A percentile compares a stretch with the other conserved stretches of the same genome.
Evolutionary conservation across 805 yeast genomes (phyloP).

Genomic region (Nakazawaea laoshanensis): DNA sequence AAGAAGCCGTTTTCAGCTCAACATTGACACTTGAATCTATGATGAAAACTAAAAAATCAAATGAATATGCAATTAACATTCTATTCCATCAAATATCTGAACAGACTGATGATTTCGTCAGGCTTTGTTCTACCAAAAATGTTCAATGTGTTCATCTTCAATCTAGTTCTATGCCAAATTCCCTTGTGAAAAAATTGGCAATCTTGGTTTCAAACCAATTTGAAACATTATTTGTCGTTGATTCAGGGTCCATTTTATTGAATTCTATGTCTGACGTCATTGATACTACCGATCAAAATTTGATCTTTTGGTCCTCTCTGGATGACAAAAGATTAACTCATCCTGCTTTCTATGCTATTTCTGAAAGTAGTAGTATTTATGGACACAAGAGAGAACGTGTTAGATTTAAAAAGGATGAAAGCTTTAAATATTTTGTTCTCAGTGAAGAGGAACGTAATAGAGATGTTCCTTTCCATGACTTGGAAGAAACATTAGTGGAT

Average conservation of each 20-base stretch:
- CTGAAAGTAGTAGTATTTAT: conserved; percentile 4
- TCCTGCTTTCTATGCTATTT: conserved; percentile 6
- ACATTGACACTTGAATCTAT: conserved; percentile 7
- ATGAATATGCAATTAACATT: background rate
- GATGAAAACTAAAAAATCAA: background rate
- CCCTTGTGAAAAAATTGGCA: conserved; percentile 3
- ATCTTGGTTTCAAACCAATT: conserved; percentile 3
- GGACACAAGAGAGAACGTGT: conserved; percentile 6
- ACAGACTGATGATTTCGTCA: conserved; percentile 5
- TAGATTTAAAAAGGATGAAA: conserved; percentile 9
- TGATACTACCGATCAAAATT: conserved; percentile 1
- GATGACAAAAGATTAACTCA: conserved; percentile 7
- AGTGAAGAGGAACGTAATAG: background rate
- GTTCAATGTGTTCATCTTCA: conserved; percentile 5
- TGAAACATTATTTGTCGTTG: conserved; percentile 3
- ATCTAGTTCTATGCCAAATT: too few species aligned
- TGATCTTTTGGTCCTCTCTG: conserved; percentile 6
- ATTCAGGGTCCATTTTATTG: conserved; percentile 6
- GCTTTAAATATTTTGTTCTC: conserved; percentile 6
- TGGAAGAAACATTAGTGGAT: conserved; percentile 9
- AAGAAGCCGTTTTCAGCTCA: conserved; percentile 5
- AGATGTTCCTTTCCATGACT: conserved; percentile 7
- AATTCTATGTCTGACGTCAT: conserved; percentile 1
- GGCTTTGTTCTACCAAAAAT: conserved; percentile 3
- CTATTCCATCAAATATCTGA: conserved; percentile 2